Conservation (phyloP, 306 rosid species). For the Styphnolobium japonicum region DNA sequence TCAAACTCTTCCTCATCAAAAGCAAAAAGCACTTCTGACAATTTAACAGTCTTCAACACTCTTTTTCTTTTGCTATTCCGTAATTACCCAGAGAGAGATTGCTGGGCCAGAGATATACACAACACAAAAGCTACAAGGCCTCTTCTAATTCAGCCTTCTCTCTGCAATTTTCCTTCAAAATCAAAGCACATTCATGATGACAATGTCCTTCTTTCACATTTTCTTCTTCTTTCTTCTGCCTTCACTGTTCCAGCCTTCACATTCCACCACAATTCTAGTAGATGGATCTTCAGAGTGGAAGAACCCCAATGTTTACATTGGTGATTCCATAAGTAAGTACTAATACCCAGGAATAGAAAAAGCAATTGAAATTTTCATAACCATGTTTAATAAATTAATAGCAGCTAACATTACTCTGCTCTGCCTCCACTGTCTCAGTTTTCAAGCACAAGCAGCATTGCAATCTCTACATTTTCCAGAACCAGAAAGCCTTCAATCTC, state of each 20-base stretch:
- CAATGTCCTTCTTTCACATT: slow-evolving; percentile 44
- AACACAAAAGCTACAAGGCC: slow-evolving; percentile 14
- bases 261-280: slow-evolving; percentile 55
- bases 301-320: slow-evolving; percentile 65
- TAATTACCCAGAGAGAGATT: slow-evolving; percentile 21
- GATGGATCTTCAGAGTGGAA: slow-evolving; percentile 90
- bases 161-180: slow-evolving; percentile 15
- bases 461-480: slow-evolving; percentile 90
- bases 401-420: slow-evolving; percentile 10
- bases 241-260: slow-evolving; percentile 48
- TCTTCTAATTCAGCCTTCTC: slow-evolving; percentile 25
- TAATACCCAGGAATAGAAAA: neutral
- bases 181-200: slow-evolving; percentile 44
- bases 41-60: slow-evolving; percentile 52
- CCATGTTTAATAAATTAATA: neutral
- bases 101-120: slow-evolving; percentile 16
- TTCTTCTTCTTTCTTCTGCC: slow-evolving; percentile 38
- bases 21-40: slow-evolving; percentile 66
- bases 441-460: slow-evolving; percentile 72
- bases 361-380: neutral
- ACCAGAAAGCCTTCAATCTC: slow-evolving; percentile 63
- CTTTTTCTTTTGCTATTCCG: slow-evolving; percentile 35
- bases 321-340: slow-evolving; percentile 81
- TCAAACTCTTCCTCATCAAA: slow-evolving; percentile 53
- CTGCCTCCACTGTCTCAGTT: slow-evolving; percentile 44